These are phyloP conservation scores for Ceratobasidium sp. DNA, from an alignment of 1,284 basidiomycete species.

Conservation along the genomic window DNA sequence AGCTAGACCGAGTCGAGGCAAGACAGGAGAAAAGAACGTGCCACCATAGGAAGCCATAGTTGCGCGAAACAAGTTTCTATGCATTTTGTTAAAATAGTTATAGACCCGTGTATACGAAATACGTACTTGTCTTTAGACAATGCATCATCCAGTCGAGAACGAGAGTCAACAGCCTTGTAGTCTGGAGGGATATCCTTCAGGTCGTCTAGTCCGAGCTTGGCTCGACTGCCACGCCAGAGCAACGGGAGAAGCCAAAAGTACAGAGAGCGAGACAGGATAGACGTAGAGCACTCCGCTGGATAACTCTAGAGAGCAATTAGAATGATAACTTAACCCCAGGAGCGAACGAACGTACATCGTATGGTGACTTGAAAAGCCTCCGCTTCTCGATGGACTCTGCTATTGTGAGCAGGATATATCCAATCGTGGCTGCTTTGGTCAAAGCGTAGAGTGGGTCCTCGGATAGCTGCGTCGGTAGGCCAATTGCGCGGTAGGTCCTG, in stretches of 20 bases:
- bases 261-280: not conserved
- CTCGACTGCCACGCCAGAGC: not conserved
- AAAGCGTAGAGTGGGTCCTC: conserved; percentile 5
- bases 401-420: conserved; percentile 2
- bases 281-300: conserved; percentile 14
- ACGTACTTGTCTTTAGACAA: conserved; percentile 4
- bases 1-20: conserved; percentile 4
- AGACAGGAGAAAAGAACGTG: not conserved
- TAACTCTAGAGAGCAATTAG: conserved; percentile 5
- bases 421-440: not conserved
- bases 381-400: conserved; percentile 23
- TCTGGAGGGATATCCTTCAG: conserved; percentile 10
- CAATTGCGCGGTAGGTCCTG: conserved; percentile 9
- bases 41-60: not conserved
- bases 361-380: conserved; percentile 14
- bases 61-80: conserved; percentile 7
- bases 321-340: not conserved
- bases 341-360: not conserved
- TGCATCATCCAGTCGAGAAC: not conserved
- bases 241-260: conserved; percentile 24
- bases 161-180: conserved; percentile 12
- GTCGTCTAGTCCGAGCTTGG: conserved; percentile 14
- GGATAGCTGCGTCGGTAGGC: not conserved
- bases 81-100: not conserved
- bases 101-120: not conserved